phyloP scores from a whole-genome alignment of 345 rosid genomes.

The Eucalyptus erythrocorys region DNA sequence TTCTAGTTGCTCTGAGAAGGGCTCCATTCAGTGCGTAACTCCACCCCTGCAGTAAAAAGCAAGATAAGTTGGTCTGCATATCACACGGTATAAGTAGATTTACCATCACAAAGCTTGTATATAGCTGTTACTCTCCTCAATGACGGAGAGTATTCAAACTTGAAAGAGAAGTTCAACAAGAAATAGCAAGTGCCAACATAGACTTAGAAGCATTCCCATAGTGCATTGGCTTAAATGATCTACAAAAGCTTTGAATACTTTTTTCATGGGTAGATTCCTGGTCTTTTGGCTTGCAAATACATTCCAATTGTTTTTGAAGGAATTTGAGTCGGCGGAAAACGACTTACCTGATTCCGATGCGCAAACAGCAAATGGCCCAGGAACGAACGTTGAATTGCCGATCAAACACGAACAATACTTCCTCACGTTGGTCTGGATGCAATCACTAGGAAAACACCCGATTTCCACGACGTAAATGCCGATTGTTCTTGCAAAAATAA shows the following conservation, averaged over 20 bases:
- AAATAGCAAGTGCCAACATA: neutral
- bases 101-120: neutral
- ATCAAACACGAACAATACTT: too few relatives aligned
- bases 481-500: too few relatives aligned
- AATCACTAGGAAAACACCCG: too few relatives aligned
- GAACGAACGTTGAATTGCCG: too few relatives aligned
- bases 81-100: neutral
- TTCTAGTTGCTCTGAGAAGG: slow-evolving; percentile 71
- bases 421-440: too few relatives aligned
- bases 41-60: slow-evolving; percentile 50
- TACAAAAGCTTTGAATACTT: neutral
- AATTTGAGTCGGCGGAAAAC: too few relatives aligned
- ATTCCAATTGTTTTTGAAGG: neutral
- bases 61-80: neutral
- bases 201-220: neutral
- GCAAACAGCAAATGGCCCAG: too few relatives aligned
- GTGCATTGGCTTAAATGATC: neutral
- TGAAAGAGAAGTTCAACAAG: neutral
- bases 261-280: neutral
- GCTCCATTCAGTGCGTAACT: slow-evolving; percentile 68
- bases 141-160: neutral
- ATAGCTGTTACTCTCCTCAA: neutral
- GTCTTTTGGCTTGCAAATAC: neutral
- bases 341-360: too few relatives aligned
- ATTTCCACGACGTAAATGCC: too few relatives aligned